These are phyloP conservation scores for Coemansia sp. DNA, from an alignment of 371 early-diverging fungal genomes.

Conservation along the genomic window DNA sequence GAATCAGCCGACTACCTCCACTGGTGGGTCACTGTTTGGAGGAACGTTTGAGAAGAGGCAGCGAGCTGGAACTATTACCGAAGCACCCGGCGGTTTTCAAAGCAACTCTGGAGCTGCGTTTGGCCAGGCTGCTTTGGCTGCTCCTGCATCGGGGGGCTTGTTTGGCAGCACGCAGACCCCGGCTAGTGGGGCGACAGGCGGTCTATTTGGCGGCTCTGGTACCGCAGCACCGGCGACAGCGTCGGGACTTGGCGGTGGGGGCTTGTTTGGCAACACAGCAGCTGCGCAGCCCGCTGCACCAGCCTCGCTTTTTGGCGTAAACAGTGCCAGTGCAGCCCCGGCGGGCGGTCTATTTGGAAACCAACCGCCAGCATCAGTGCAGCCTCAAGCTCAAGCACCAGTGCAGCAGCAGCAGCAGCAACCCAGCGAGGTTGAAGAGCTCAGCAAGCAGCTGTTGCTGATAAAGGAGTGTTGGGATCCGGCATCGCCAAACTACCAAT, in stretches of 20 bases:
- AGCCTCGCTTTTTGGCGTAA: conserved; percentile 15
- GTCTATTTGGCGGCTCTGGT: conserved; percentile 42
- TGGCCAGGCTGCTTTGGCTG: conserved; percentile 15
- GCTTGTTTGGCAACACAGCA: conserved; percentile 17
- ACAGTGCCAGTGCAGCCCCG: conserved; percentile 1
- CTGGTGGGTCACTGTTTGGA: conserved; percentile 22
- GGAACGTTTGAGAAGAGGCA: conserved; percentile 35
- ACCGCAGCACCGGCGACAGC: conserved; percentile 13
- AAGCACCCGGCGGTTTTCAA: conserved; percentile 12
- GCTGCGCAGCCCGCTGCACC: conserved; percentile 7
- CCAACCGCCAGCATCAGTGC: conserved; percentile 14
- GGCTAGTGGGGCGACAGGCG: conserved; percentile 14
- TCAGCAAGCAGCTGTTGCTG: conserved; percentile 62
- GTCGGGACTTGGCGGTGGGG: background rate
- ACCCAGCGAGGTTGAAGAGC: conserved; percentile 44
- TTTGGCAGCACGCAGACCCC: conserved; percentile 40
- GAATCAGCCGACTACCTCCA: conserved; percentile 23
- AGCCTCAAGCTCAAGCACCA: conserved; percentile 20
- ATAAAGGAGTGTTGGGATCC: conserved; percentile 79
- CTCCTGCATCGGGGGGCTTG: conserved; percentile 12
- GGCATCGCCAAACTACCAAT: conserved; percentile 72
- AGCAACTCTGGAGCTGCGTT: conserved; percentile 9
- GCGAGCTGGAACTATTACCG: conserved; percentile 27
- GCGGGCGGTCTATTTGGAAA: conserved; percentile 12
- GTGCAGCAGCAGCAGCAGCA: conserved; percentile 53